Evolutionary conservation across 192 early-diverging fungal genomes (phyloP), one percentile per base, ranked within the genome.

Genomic region (Endogone sp.): DNA sequence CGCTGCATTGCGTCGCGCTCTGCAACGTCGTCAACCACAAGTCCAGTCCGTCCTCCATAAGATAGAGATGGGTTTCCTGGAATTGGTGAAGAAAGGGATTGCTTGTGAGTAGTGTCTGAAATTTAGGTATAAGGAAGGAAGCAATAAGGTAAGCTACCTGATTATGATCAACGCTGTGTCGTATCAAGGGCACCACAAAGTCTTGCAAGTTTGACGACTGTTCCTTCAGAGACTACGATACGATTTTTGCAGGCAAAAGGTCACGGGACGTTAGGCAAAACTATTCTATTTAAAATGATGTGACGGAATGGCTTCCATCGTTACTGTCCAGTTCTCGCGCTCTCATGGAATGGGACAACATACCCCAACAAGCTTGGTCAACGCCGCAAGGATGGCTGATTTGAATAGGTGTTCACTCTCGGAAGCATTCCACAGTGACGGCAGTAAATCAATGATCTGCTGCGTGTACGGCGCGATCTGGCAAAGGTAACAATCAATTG

Each of bases 41-140:
- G 64, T 95, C 93, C n/a, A 96, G 80, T 2, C 88, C 92, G 66
- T 98, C 96, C 68, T 96, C 96, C 26, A 95, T 81, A 64, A 98
- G 66, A 62, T 95, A 96, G 4, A 94, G 79, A 77, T 93, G 90
- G 2, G 82, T 86, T 22, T 85, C 82, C 75, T 87, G 67, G 66
- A 80, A 57, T n/a, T n/a, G 75, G 66, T 32, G 22, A 75, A 56
- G 13, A 30, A 67, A 24, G 28, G 59, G 6, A 60, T 16, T 21
- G 27, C 24, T 26, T 60, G 59, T 60, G 37, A 1, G 37, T 49
- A 11, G 37, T 49, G 37, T 49, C n/a, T n/a, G n/a, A n/a, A n/a
- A n/a, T n/a, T 49, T 6, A 49, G 37, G 37, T 49, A 49, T 49
- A 16, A 16, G 37, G 37, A 13, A 60, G 59, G 22, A 28, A 23